Evolutionary conservation across 1,284 basidiomycete species (phyloP).

Genomic region (Ustilago nuda): DNA sequence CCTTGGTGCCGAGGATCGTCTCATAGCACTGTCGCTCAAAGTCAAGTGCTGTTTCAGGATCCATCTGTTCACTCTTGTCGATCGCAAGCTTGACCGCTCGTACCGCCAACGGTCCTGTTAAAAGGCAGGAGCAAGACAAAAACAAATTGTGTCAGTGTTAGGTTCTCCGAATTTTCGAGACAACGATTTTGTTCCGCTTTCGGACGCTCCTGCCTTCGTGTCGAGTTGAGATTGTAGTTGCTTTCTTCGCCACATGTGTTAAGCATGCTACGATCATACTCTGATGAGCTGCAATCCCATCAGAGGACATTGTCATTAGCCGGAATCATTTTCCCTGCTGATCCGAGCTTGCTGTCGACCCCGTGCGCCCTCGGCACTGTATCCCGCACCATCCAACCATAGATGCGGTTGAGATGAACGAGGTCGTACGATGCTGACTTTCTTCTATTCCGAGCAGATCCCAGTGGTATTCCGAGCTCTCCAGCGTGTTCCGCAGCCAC

Average conservation of each 20-base stretch:
- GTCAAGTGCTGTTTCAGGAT: slow-evolving; percentile 78
- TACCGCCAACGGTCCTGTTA: slow-evolving; percentile 84
- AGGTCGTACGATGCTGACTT: slow-evolving; percentile 12
- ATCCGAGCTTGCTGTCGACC: not conserved
- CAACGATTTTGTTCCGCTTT: slow-evolving; percentile 11
- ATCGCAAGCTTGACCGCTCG: slow-evolving; percentile 89
- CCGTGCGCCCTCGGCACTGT: slow-evolving; percentile 13
- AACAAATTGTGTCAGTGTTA: slow-evolving; percentile 12
- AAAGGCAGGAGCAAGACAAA: not conserved
- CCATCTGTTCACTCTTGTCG: slow-evolving; percentile 80
- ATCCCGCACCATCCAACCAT: slow-evolving; percentile 5
- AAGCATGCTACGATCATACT: not conserved
- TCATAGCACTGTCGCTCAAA: slow-evolving; percentile 90
- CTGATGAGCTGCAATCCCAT: slow-evolving; percentile 8
- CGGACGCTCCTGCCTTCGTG: not conserved
- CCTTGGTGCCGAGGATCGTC: slow-evolving; percentile 80
- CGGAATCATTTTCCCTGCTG: not conserved
- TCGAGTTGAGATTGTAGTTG: slow-evolving; percentile 12
- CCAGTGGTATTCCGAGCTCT: slow-evolving; percentile 9
- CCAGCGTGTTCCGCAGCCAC: slow-evolving; percentile 4
- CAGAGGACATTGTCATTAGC: not conserved
- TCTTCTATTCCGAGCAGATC: not conserved
- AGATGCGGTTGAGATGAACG: not conserved
- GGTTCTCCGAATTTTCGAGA: not conserved
- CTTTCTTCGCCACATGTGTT: slow-evolving; percentile 2